These are phyloP conservation scores for Artemisia tridentata DNA, from an alignment of 129 eudicot species.

Conservation along the genomic window DNA sequence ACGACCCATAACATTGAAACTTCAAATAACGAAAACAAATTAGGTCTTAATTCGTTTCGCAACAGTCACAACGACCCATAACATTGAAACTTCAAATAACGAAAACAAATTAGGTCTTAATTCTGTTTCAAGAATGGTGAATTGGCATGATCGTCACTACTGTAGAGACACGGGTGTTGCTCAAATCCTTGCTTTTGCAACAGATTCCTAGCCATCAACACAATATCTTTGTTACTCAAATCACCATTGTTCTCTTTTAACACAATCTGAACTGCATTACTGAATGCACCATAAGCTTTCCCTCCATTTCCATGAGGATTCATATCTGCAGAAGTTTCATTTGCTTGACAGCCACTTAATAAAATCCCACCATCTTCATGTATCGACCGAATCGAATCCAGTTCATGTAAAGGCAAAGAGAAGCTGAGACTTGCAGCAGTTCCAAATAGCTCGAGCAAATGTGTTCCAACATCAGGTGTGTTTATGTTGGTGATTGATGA, in stretches of 20 bases:
- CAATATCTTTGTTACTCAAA: slow-evolving; percentile 57
- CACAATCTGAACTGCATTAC: slow-evolving; percentile 65
- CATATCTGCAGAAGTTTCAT: slow-evolving; percentile 77
- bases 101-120: background rate
- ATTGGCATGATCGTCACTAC: slow-evolving; percentile 77
- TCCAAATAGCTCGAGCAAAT: slow-evolving; percentile 62
- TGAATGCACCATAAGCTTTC: slow-evolving; percentile 79
- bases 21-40: background rate
- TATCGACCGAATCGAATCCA: slow-evolving; percentile 23
- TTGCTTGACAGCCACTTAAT: slow-evolving; percentile 84
- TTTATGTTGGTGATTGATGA: slow-evolving; percentile 45
- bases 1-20: background rate
- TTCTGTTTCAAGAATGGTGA: slow-evolving; percentile 42
- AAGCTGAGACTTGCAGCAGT: slow-evolving; percentile 52
- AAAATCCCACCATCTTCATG: slow-evolving; percentile 69
- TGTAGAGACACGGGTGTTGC: slow-evolving; percentile 89
- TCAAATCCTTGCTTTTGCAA: slow-evolving; percentile 44
- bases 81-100: background rate
- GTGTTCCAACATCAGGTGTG: slow-evolving; percentile 55
- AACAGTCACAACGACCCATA: background rate
- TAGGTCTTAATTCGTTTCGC: slow-evolving; percentile 11
- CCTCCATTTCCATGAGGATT: slow-evolving; percentile 30
- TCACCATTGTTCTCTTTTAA: slow-evolving; percentile 36
- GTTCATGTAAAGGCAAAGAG: slow-evolving; percentile 26
- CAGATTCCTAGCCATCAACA: slow-evolving; percentile 56